These are phyloP conservation scores for Albugo candida DNA, from an alignment of 352 stramenopile genomes.

Conservation along the genomic window DNA sequence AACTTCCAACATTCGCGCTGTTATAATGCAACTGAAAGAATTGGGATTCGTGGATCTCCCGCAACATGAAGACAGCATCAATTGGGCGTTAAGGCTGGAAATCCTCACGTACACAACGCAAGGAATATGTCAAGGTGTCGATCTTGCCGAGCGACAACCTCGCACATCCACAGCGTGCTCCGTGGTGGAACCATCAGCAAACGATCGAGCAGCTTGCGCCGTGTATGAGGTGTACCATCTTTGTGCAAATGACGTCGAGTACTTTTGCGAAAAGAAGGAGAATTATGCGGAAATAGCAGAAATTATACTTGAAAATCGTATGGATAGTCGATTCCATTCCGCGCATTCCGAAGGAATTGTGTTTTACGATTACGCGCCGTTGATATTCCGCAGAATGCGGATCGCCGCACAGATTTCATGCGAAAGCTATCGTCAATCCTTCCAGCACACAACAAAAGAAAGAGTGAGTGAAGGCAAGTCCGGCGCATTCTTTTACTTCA, in stretches of 20 bases:
- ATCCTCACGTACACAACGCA: slow-evolving; percentile 75
- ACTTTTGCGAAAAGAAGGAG: slow-evolving; percentile 42
- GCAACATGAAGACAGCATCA: slow-evolving; percentile 61
- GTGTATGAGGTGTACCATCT: slow-evolving; percentile 4
- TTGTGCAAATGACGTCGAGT: slow-evolving; percentile 6
- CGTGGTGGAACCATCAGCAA: neutral
- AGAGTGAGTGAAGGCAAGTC: slow-evolving; percentile 81
- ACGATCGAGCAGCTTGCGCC: slow-evolving; percentile 8
- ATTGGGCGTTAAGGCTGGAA: slow-evolving; percentile 68
- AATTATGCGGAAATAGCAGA: slow-evolving; percentile 61
- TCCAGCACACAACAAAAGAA: slow-evolving; percentile 57
- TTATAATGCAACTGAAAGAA: slow-evolving; percentile 45
- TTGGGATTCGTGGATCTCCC: slow-evolving; percentile 39
- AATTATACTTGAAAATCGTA: slow-evolving; percentile 45
- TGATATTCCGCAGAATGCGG: slow-evolving; percentile 64
- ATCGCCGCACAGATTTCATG: slow-evolving; percentile 56
- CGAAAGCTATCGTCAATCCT: slow-evolving; percentile 58
- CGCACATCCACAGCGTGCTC: slow-evolving; percentile 10
- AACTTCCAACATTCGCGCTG: slow-evolving; percentile 60
- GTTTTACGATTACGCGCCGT: slow-evolving; percentile 70
- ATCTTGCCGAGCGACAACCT: slow-evolving; percentile 39
- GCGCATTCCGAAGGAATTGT: slow-evolving; percentile 34
- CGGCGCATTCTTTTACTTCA: slow-evolving; percentile 81
- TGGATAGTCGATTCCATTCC: slow-evolving; percentile 18
- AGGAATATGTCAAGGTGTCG: slow-evolving; percentile 61